Evolutionary conservation across 768 basidiomycete species (phyloP).

Genomic region (Suillus cothurnatus): DNA sequence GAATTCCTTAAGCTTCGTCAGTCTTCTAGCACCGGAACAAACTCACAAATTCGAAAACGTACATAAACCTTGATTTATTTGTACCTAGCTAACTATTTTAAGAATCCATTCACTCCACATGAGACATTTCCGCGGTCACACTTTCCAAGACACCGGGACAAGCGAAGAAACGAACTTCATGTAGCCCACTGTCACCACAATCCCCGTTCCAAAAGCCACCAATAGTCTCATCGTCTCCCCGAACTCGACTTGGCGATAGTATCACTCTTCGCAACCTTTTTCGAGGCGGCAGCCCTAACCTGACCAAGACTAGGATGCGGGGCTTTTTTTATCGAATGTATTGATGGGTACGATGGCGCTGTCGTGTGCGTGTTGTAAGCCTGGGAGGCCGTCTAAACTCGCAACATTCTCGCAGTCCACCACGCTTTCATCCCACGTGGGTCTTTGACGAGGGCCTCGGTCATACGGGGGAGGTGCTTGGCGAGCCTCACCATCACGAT

Average conservation of each 20-base stretch:
- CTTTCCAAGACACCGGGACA: not conserved
- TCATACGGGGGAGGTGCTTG: conserved; percentile 7
- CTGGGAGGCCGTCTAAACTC: conserved; percentile 63
- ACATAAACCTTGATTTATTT: too few species aligned
- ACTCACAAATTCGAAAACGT: too few species aligned
- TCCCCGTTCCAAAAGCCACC: conserved; percentile 33
- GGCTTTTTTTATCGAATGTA: conserved; percentile 22
- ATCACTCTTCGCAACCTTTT: conserved; percentile 1
- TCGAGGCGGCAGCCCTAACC: not conserved
- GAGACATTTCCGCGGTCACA: not conserved
- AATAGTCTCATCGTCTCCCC: conserved; percentile 15
- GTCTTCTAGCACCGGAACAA: too few species aligned
- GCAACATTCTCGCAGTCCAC: conserved; percentile 53
- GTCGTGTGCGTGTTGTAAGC: conserved; percentile 36
- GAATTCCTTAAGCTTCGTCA: too few species aligned
- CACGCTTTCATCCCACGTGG: conserved; percentile 53
- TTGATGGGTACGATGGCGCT: conserved; percentile 19
- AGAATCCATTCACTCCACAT: not conserved
- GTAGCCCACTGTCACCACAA: conserved; percentile 21
- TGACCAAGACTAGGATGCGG: conserved; percentile 5
- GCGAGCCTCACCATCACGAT: conserved; percentile 24
- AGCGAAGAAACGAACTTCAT: conserved; percentile 14
- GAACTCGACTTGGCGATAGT: not conserved
- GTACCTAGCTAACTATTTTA: not conserved
- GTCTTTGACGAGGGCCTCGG: conserved; percentile 16